Conservation (phyloP, 352 stramenopile genomes). For the Globisporangium solare region DNA sequence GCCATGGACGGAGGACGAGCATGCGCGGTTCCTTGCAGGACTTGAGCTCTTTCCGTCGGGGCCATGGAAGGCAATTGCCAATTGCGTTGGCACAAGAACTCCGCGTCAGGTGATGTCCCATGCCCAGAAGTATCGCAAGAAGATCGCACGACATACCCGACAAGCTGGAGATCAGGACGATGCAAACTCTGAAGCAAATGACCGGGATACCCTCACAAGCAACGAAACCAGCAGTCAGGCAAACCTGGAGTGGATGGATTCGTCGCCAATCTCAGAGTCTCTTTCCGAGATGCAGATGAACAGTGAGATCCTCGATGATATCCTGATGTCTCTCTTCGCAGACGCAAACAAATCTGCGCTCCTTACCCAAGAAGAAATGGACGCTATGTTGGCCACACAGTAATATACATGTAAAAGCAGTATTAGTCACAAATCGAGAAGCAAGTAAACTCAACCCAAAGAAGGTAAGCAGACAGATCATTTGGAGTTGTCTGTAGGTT, state of each 20-base stretch:
- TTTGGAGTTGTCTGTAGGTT: too few relatives aligned
- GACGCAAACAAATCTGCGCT: background rate
- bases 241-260: too few relatives aligned
- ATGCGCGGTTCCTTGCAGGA: slow-evolving; percentile 40
- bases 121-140: slow-evolving; percentile 52
- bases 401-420: too few relatives aligned
- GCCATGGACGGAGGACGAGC: slow-evolving; percentile 41
- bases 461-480: too few relatives aligned
- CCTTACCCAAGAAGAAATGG: slow-evolving; percentile 3
- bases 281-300: slow-evolving; percentile 6
- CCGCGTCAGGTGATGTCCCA: slow-evolving; percentile 49
- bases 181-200: too few relatives aligned
- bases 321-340: slow-evolving; percentile 5
- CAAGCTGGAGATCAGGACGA: too few relatives aligned
- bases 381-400: background rate
- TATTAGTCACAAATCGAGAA: too few relatives aligned
- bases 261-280: background rate
- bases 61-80: slow-evolving; percentile 42
- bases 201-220: too few relatives aligned
- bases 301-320: slow-evolving; percentile 10
- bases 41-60: slow-evolving; percentile 43
- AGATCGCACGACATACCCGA: slow-evolving; percentile 24
- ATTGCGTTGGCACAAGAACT: slow-evolving; percentile 39
- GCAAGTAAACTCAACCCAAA: too few relatives aligned
- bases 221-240: too few relatives aligned